Percentiles rank a stretch among this genome's conserved stretches.
Conservation (phyloP, 768 basidiomycete species). For the Coprinopsis strossmayeri region DNA sequence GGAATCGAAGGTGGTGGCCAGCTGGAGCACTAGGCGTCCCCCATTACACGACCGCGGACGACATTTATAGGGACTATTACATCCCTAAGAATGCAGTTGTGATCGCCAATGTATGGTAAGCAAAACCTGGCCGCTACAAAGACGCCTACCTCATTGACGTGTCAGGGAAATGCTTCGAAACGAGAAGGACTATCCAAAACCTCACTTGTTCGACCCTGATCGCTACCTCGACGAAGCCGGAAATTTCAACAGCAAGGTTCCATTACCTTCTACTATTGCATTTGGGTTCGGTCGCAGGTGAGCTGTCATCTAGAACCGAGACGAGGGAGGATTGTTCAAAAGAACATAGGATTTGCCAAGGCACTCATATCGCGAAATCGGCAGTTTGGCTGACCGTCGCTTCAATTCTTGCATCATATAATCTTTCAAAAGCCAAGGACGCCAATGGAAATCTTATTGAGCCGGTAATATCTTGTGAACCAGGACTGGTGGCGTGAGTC, state of each 20-base stretch:
- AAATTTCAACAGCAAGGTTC: slow-evolving; percentile 24
- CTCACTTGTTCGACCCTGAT: slow-evolving; percentile 35
- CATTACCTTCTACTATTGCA: slow-evolving; percentile 28
- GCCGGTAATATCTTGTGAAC: neutral
- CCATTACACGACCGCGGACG: slow-evolving; percentile 21
- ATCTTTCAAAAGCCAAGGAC: slow-evolving; percentile 20
- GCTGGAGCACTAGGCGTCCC: neutral
- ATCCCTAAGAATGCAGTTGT: slow-evolving; percentile 37
- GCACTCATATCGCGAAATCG: slow-evolving; percentile 21
- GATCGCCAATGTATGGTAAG: slow-evolving; percentile 28
- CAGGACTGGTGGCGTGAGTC: neutral
- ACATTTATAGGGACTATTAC: slow-evolving; percentile 36
- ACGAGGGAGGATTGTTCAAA: neutral
- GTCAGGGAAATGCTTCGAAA: slow-evolving; percentile 28
- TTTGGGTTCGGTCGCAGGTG: slow-evolving; percentile 36
- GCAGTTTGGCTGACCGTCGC: slow-evolving; percentile 22
- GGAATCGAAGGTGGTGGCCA: neutral
- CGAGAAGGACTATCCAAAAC: slow-evolving; percentile 27
- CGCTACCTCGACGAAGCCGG: slow-evolving; percentile 37
- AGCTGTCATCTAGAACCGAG: too few relatives aligned
- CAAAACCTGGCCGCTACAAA: neutral
- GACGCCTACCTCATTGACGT: neutral
- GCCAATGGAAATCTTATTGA: slow-evolving; percentile 18
- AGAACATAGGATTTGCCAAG: slow-evolving; percentile 23
- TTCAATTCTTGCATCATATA: slow-evolving; percentile 24